A percentile compares a stretch with the other conserved stretches of the same genome.
phyloP scores from a whole-genome alignment of 441 rosid species.

The Euphorbia corollata region DNA sequence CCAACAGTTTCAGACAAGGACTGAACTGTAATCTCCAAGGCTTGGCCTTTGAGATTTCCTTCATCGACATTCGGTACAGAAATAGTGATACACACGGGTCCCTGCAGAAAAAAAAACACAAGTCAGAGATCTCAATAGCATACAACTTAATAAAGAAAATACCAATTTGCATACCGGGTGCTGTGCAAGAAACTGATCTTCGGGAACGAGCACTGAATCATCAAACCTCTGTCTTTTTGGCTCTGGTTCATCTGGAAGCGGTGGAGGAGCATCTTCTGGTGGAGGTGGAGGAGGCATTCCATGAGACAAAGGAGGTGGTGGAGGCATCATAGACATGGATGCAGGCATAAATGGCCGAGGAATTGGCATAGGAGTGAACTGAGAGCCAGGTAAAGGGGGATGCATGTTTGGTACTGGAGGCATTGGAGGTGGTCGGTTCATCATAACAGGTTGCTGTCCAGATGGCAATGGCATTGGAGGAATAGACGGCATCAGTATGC shows the following conservation, averaged over 20 bases:
- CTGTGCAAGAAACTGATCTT: conserved; percentile 79
- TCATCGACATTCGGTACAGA: conserved; percentile 77
- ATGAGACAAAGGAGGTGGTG: conserved; percentile 64
- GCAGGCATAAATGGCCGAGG: conserved; percentile 53
- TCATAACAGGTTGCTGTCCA: conserved; percentile 64
- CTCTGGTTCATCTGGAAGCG: conserved; percentile 95
- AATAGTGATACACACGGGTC: conserved; percentile 55
- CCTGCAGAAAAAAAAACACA: conserved; percentile 39
- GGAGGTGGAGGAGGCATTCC: conserved; percentile 95
- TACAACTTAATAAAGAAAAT: not conserved
- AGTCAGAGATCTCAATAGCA: not conserved
- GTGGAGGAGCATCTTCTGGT: conserved; percentile 90
- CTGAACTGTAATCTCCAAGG: conserved; percentile 72
- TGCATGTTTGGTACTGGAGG: conserved; percentile 35
- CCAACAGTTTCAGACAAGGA: conserved; percentile 73
- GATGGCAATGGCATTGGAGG: conserved; percentile 55
- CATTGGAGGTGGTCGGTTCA: conserved; percentile 57
- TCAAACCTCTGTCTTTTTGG: conserved; percentile 85
- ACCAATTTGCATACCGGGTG: conserved; percentile 40
- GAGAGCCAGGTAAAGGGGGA: conserved; percentile 90
- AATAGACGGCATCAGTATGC: conserved; percentile 51
- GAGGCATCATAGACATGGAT: conserved; percentile 59
- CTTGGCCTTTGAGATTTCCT: conserved; percentile 75
- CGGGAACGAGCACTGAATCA: conserved; percentile 70
- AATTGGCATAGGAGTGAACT: conserved; percentile 52